Base-by-base conservation (phyloP, 1,284 basidiomycete genomes). In the Rhodotorula sp. region DNA sequence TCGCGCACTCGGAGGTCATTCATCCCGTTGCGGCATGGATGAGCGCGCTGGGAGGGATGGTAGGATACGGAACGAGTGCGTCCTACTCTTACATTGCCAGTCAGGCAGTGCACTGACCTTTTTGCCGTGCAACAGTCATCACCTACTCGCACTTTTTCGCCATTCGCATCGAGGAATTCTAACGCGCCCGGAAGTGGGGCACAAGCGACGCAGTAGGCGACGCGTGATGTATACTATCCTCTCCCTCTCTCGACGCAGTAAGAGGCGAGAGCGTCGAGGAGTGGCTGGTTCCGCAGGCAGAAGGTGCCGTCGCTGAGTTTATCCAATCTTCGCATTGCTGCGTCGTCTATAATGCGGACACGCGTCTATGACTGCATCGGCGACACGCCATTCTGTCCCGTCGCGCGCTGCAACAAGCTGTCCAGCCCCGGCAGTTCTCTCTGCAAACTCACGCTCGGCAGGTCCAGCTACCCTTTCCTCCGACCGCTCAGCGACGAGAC, bases 1-100 rank as follows among this genome's bases (percentile, higher is more conserved):
- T 99, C 51, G 90, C 93, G 9, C 96, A 99, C 78, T 90, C 95
- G 4, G 89, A 90, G 69, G 84, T 99, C 71, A 97, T 99, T 77
- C 84, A 86, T 66, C 85, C 87, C 1, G 87, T 87, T 20, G 96
- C 96, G 39, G 93, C 90, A 80, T 88, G 86, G 77, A 97, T 99
- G 95, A 93, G 92, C 36, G 92, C 97, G 71, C 84, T 89, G 39
- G 96, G 96, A 32, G 96, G 96, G 81, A 90, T 89, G 48, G 84
- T 98, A 71, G 93, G 99, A 3, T 99, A 99, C 79, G 92, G 90
- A 8, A 99, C 96, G 17, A 96, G 73, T 74, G 29, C 54, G 73
- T 68, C 27, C 29, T 32, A 4, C 32, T 34, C 9, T 10, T 34
- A 9, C 34, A 6, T 9, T 15, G 34, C 13, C 6, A 39, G 11